Evolutionary conservation across 495 filamentous ascomycete species (phyloP), one percentile per base, ranked within the genome.

Genomic region (Pyronema domesticum): DNA sequence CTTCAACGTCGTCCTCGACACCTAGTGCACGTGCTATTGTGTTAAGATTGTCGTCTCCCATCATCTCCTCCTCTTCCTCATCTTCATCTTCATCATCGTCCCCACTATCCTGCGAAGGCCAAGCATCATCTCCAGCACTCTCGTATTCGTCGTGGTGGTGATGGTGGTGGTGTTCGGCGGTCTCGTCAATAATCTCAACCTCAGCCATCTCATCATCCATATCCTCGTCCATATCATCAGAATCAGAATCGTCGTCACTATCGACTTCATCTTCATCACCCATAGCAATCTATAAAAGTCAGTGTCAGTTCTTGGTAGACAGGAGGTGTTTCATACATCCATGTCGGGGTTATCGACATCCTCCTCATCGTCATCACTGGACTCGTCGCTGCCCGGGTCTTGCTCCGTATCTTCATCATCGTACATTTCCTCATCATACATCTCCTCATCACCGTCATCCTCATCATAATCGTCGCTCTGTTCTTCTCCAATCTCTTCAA

Each of bases 401-500:
- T 62, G 62, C 39, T 60, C 63, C 54, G 63, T 59, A 7, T 54
- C 74, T 0, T 74, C 78, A 57, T 91, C 85, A 7, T 86, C 88
- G 68, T 86, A 83, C 63, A 66, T 66, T 34, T 66, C 63, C 30
- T 66, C 63, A 17, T 66, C 76, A 1, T 76, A 79, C 65, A 80
- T 78, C 54, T 89, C 89, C 8, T 87, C 84, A 58, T 89, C 88
- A 47, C 86, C 87, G 74, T 95, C 89, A 55, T 89, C 89, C 33
- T 94, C 88, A 46, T 78, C 83, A 57, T 86, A 91, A 35, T 74
- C 79, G 7, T 70, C 71, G 8, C 74, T 71, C 40, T 84, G 80
- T 60, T 89, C 81, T 54, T 85, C 86, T 59, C 88, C 87, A 81
- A 91, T 86, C 59, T 89, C 86, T 64, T 95, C 91, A 55, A 94